phyloP scores from a whole-genome alignment of 805 yeast genomes.

The Teunomyces tritomae region DNA sequence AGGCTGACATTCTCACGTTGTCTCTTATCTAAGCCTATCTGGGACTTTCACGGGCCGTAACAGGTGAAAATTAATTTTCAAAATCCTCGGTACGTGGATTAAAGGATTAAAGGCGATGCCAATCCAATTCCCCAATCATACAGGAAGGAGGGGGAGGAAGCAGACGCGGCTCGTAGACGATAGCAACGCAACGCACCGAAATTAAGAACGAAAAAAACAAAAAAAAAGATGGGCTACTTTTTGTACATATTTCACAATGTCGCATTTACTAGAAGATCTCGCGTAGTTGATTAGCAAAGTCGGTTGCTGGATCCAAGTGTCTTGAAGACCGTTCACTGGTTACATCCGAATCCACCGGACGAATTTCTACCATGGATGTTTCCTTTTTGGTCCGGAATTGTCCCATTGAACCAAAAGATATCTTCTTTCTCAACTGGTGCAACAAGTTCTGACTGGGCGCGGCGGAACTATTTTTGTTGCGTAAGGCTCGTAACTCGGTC shows the following conservation, averaged over 20 bases:
- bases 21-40: background rate
- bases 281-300: background rate
- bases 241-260: background rate
- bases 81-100: too few relatives aligned
- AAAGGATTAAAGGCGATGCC: background rate
- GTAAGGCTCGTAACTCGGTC: slow-evolving; percentile 18
- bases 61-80: background rate
- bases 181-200: background rate
- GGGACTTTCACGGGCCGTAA: background rate
- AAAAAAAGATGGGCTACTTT: background rate
- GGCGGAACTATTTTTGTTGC: slow-evolving; percentile 7
- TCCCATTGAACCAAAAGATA: background rate
- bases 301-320: background rate
- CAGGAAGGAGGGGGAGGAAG: background rate
- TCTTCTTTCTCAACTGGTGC: background rate
- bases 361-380: background rate
- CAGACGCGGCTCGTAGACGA: background rate
- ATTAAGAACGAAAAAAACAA: background rate
- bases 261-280: background rate
- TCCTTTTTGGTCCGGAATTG: background rate
- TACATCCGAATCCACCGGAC: background rate
- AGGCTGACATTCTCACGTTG: background rate
- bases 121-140: background rate
- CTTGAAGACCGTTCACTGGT: background rate
- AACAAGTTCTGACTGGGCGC: background rate